Evolutionary conservation across 768 basidiomycete genomes (phyloP).

Genomic region (Termitomyces sp.): DNA sequence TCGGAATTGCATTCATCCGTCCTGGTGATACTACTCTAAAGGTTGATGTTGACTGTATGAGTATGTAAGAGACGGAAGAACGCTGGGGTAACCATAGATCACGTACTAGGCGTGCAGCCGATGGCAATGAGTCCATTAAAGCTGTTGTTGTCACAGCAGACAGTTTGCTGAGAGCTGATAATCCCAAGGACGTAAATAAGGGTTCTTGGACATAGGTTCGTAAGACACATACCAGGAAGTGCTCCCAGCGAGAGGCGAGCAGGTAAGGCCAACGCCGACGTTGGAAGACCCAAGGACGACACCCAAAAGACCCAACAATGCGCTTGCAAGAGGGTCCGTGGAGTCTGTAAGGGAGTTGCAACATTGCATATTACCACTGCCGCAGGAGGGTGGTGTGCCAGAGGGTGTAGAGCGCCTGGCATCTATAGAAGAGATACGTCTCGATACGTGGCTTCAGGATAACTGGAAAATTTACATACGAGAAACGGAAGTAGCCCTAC

Average conservation of each 20-base stretch:
- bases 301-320: constrained; percentile 31
- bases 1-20: neutral
- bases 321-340: constrained; percentile 10
- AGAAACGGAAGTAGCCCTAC: constrained; percentile 32
- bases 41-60: constrained; percentile 22
- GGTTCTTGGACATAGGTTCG: neutral
- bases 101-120: constrained; percentile 44
- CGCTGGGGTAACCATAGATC: neutral
- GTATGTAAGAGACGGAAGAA: neutral
- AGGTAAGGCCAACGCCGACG: constrained; percentile 33
- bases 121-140: constrained; percentile 43
- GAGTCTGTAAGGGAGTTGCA: constrained; percentile 33
- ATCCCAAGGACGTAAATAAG: neutral
- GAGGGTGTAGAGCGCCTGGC: constrained; percentile 39
- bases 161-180: constrained; percentile 35
- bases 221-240: constrained; percentile 29
- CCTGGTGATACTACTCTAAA: constrained; percentile 12
- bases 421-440: constrained; percentile 22
- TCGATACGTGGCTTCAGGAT: neutral
- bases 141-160: constrained; percentile 46
- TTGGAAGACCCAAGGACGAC: constrained; percentile 21
- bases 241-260: constrained; percentile 30
- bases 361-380: constrained; percentile 43
- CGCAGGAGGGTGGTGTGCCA: constrained; percentile 30
- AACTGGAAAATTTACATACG: constrained; percentile 24